Base-by-base conservation (phyloP, 1,139 yeast genomes). In the Suhomyces bribrorum region DNA sequence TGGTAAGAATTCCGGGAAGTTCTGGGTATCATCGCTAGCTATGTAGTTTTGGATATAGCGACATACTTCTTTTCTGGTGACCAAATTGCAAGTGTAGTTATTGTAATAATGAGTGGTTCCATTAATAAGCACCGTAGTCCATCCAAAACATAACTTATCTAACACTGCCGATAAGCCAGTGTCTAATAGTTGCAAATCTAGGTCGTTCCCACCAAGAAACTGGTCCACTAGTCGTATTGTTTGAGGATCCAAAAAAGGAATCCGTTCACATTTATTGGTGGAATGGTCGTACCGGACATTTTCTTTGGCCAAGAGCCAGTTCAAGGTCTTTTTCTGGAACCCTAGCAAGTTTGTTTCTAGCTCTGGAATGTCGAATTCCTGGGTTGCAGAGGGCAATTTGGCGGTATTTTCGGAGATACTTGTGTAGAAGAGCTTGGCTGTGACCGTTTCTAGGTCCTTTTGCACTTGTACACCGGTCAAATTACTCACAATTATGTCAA, bases 221-320 rank as follows among this genome's bases (percentile, higher is more conserved):
- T 15, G 1, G 14, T 32, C 12, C 7, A 53, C 28, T 11, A 43
- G 33, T 5, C 34, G 41, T 5, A 42, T 32, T 23, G 52, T 31
- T 0, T 46, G 47, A 1, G 34, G 40, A 3, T 46, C 31, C 7
- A 68, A 43, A 1, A 66, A 43, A 0, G 50, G 49, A 0, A 46
- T 29, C 3, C 45, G 45, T 4, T 40, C 40, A 31, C 62, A 58
- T 36, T 64, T 38, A 31, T 52, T 57, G 0, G 64, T 53, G 0
- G 53, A 46, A 9, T 50, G 49, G 37, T 69, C 62, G 40, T 76
- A 68, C 5, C 42, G 38, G n/a, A 72, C 74, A 23, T 82, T 77
- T 53, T 86, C 95, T 44, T 70, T 72, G 0, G 62, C 47, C 5
- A 86, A 56, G 47, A 83, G 64, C 95, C 95, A 86, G 17, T 68